Evolutionary conservation across 2,329 filamentous ascomycete genomes (phyloP).

Genomic region (Trichoderma arundinaceum): DNA sequence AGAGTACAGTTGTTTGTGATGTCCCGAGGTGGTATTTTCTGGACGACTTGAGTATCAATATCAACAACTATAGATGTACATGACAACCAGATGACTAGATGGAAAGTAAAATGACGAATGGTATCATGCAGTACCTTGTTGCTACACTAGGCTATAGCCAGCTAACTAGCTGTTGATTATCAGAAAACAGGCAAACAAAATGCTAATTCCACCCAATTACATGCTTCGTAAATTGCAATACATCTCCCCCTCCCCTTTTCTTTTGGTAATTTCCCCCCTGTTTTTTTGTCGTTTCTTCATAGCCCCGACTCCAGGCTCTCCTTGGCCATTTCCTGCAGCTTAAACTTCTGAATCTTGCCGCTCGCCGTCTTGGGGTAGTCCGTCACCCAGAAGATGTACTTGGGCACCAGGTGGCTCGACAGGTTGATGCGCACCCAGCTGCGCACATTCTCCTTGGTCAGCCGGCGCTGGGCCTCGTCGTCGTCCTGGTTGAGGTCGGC

Average conservation of each 20-base stretch:
- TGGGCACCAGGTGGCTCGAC: constrained; percentile 79
- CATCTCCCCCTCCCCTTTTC: not conserved
- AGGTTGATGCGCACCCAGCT: constrained; percentile 74
- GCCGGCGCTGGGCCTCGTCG: constrained; percentile 37
- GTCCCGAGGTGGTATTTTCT: not conserved
- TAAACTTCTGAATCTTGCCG: constrained; percentile 97
- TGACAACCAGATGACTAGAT: too few species aligned
- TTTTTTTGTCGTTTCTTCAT: constrained; percentile 1
- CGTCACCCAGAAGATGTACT: constrained; percentile 84
- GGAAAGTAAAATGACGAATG: too few species aligned
- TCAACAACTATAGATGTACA: too few species aligned
- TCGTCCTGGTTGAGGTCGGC: constrained; percentile 37
- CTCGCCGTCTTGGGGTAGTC: constrained; percentile 94
- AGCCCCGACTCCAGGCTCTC: constrained; percentile 40
- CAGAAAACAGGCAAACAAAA: not conserved
- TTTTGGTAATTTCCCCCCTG: not conserved
- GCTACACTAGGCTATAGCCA: too few species aligned
- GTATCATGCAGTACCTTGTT: too few species aligned
- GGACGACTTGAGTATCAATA: too few species aligned
- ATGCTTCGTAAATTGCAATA: not conserved
- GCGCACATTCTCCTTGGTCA: constrained; percentile 66
- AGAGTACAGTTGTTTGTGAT: not conserved
- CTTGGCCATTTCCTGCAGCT: constrained; percentile 70
- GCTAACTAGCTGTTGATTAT: too few species aligned
- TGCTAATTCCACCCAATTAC: constrained; percentile 7